A percentile compares a stretch with the other conserved stretches of the same genome.
Evolutionary conservation across 495 filamentous ascomycete species (phyloP).

Genomic region (Tuber aestivum): DNA sequence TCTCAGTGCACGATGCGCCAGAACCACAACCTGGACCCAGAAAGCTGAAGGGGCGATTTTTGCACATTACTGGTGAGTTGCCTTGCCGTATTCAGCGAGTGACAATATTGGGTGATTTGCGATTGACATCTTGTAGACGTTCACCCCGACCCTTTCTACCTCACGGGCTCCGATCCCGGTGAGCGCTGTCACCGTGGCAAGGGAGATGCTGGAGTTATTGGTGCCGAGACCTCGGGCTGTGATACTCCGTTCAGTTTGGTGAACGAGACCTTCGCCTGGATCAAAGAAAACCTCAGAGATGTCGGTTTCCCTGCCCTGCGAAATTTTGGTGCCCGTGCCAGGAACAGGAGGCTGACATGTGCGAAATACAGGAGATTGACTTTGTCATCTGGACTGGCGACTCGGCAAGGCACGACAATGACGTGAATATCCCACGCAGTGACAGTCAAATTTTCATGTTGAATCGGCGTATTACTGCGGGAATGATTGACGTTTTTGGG

Average conservation of each 20-base stretch:
- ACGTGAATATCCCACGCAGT: conserved; percentile 72
- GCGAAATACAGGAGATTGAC: conserved; percentile 56
- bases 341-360: conserved; percentile 13
- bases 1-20: conserved; percentile 14
- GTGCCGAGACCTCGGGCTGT: conserved; percentile 79
- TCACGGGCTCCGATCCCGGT: conserved; percentile 62
- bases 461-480: conserved; percentile 67
- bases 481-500: conserved; percentile 69
- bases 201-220: conserved; percentile 72
- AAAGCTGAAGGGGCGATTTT: conserved; percentile 70
- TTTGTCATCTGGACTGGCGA: conserved; percentile 98
- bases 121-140: conserved; percentile 56
- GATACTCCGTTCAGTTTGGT: conserved; percentile 74
- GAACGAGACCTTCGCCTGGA: conserved; percentile 88
- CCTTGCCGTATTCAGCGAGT: neutral
- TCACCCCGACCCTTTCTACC: conserved; percentile 83
- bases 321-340: neutral
- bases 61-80: conserved; percentile 83
- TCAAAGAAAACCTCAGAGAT: conserved; percentile 73
- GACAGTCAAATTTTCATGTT: conserved; percentile 64
- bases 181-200: conserved; percentile 71
- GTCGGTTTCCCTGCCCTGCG: conserved; percentile 24
- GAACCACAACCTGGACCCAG: conserved; percentile 27
- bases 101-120: neutral
- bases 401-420: conserved; percentile 89